Conservation (phyloP, 176 grass and related monocot species). For the sorghum (Sorghum bicolor) region Sorghum_bicolor_NCBIv3 NC_012871.2:12082001-12082500, state of each 20-base stretch:
- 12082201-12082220: neutral
- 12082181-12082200: neutral
- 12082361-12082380: too few relatives aligned
- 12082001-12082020: constrained; percentile 15
- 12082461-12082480: too few relatives aligned
- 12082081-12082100: neutral
- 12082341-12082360: too few relatives aligned
- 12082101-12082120: neutral
- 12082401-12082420: too few relatives aligned
- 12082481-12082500: too few relatives aligned
- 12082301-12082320: constrained; percentile 11
- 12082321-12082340: too few relatives aligned
- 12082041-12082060: neutral
- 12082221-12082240: constrained; percentile 12
- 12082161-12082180: neutral
- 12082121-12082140: neutral
- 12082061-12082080: neutral
- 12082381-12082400: too few relatives aligned
- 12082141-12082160: neutral
- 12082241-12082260: too few relatives aligned
- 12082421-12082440: too few relatives aligned
- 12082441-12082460: too few relatives aligned
- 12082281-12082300: neutral
- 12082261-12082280: constrained; percentile 31
- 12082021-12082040: neutral